phyloP scores from a whole-genome alignment of 371 early-diverging fungal species.

The Apophysomyces elegans region DNA sequence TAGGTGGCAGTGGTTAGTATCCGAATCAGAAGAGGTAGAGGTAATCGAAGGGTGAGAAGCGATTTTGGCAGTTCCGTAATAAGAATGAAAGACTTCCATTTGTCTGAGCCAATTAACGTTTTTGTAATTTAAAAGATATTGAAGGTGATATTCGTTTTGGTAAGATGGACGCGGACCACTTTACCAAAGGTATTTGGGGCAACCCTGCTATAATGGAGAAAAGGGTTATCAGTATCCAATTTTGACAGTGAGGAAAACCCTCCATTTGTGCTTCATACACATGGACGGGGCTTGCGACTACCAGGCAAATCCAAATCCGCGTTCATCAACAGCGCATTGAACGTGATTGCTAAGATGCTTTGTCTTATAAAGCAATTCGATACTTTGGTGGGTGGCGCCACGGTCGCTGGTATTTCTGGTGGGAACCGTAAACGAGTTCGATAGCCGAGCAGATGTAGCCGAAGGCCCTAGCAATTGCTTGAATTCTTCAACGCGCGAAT shows the following conservation, averaged over 20 bases:
- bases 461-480: constrained; percentile 60
- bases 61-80: too few relatives aligned
- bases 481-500: constrained; percentile 74
- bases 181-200: constrained; percentile 41
- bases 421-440: constrained; percentile 75
- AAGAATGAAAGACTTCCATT: too few relatives aligned
- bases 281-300: constrained; percentile 47
- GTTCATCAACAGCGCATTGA: constrained; percentile 29
- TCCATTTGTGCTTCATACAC: constrained; percentile 53
- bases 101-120: too few relatives aligned
- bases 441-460: constrained; percentile 74
- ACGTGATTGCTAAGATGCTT: constrained; percentile 47
- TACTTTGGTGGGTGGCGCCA: constrained; percentile 70
- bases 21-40: too few relatives aligned
- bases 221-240: constrained; percentile 55
- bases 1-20: too few relatives aligned
- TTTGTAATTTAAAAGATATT: constrained; percentile 15
- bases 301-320: constrained; percentile 24
- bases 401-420: constrained; percentile 68
- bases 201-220: constrained; percentile 54
- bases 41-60: too few relatives aligned
- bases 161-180: constrained; percentile 41
- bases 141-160: constrained; percentile 44
- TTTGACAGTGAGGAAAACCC: constrained; percentile 52
- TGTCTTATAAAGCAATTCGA: constrained; percentile 61